Conservation (phyloP, 768 basidiomycete species). For the Boletus rubescentipes region DNA sequence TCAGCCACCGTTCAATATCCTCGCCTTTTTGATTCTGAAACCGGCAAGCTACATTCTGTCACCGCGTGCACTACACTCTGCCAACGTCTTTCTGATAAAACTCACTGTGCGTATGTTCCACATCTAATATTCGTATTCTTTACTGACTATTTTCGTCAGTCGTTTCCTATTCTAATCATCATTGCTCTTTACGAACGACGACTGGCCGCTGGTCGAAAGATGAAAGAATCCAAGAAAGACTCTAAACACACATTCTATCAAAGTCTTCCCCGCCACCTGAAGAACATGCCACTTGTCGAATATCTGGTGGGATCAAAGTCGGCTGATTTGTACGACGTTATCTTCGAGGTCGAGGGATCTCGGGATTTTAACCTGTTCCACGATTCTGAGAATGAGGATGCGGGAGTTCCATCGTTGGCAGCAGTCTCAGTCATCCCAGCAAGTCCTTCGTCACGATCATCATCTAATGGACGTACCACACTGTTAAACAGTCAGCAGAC, state of each 20-base stretch:
- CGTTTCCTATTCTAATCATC: slow-evolving; percentile 72
- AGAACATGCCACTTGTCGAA: slow-evolving; percentile 72
- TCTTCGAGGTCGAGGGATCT: slow-evolving; percentile 68
- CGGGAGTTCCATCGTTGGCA: slow-evolving; percentile 8
- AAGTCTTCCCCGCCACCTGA: slow-evolving; percentile 67
- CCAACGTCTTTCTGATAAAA: slow-evolving; percentile 85
- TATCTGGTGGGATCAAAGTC: slow-evolving; percentile 71
- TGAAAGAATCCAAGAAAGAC: slow-evolving; percentile 52
- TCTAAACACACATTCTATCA: slow-evolving; percentile 59
- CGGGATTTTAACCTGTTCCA: slow-evolving; percentile 49
- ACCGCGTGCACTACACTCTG: slow-evolving; percentile 75
- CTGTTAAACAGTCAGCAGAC: slow-evolving; percentile 12
- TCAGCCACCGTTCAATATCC: slow-evolving; percentile 84
- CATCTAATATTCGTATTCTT: neutral
- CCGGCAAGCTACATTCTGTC: slow-evolving; percentile 74
- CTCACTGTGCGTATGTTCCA: slow-evolving; percentile 53
- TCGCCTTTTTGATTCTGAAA: slow-evolving; percentile 78
- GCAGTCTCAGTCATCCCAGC: slow-evolving; percentile 8
- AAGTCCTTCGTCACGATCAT: slow-evolving; percentile 11
- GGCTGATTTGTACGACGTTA: slow-evolving; percentile 70
- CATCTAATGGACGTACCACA: neutral
- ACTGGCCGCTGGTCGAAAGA: slow-evolving; percentile 48
- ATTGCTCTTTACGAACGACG: slow-evolving; percentile 83
- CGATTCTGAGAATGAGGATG: slow-evolving; percentile 46
- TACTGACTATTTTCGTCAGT: slow-evolving; percentile 34